Base-by-base conservation (phyloP, 1,284 basidiomycete species). In the Sporisorium graminicola region DNA sequence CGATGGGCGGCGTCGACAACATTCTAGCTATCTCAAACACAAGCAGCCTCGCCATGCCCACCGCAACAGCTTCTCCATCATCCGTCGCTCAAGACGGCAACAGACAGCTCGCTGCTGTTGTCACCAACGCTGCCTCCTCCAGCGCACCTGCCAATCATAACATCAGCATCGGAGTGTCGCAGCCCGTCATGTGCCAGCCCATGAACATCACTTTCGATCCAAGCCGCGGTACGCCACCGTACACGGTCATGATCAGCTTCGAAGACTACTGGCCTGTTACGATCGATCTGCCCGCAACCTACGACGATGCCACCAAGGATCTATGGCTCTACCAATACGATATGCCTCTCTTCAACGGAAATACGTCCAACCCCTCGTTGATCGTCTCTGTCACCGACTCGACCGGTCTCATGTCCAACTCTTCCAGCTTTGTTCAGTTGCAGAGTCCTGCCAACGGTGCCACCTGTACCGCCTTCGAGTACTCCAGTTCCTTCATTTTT, bases 151-250 rank as follows among this genome's bases (percentile, higher is more conserved):
- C 37, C 1, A 56, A 67, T 5, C 65, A 72, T 59, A 55, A 40
- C 22, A 35, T 80, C 61, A 51, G 62, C n/a, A 52, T 80, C 20
- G 49, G 58, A 35, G 55, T 79, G 5, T 64, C 77, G 4, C 71
- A 73, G 24, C 77, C 80, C 3, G 43, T 47, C 61, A 75, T 71
- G 52, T 82, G 80, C 42, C 44, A 77, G 50, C 52, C 58, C 35
- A 65, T 82, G 62, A 77, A 80, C 63, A 80, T 82, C 67, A 80
- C 78, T 24, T 82, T 78, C 22, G 67, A 78, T 24, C 76, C 78
- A 2, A 63, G 66, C 47, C 49, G 50, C 18, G 80, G 78, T 26
- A 75, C 54, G 9, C 74, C 80, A 3, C 80, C 80, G 4, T 82
- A 77, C 46, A 75, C 76, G 0, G 49, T 82, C 77, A 77, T 78